Base-by-base conservation (phyloP, 1,284 basidiomycete species). In the Puccinia brachypodii region DNA sequence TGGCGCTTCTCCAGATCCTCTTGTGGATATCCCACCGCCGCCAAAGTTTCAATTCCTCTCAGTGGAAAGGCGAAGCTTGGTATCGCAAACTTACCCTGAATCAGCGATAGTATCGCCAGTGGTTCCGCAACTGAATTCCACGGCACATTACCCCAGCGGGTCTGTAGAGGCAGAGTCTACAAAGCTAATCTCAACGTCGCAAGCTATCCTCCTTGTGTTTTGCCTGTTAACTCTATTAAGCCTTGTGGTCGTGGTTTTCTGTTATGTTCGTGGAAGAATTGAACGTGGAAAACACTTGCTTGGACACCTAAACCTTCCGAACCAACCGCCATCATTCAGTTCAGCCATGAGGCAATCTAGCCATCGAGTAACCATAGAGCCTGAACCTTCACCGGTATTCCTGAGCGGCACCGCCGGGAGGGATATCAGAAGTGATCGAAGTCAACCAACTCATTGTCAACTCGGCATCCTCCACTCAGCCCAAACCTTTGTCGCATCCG, bases 171-270 rank as follows among this genome's bases (percentile, higher is more conserved):
- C 14, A 33, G 1, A 25, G 33, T 53, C 69, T 38, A 22, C 33
- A 31, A 47, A 42, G 69, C 69, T 50, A 72, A 38, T 72, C 44
- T 33, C 69, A 19, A 72, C 47, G 16, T 28, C 69, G 19, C 47
- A 50, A 31, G 47, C 25, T 53, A 72, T 72, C 33, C 22, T 72
- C 47, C 69, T 72, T 50, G 44, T 40, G 33, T 72, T 72, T 19
- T 11, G 69, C 25, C 28, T 72, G 28, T 16, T 28, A 53, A 53
- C 33, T 44, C 22, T 53, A 53, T 53, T 53, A n/a, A 53, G 69
- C 42, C 44, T 72, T 22, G 42, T 53, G 28, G 22, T 50, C 13
- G 47, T 53, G 19, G 47, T 53, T 22, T 72, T 8, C 9, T 38
- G 42, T n/a, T 36, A 50, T 22, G 19, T 72, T 50, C 69, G 47